Base-by-base conservation (phyloP, 169 alveolate genomes). In the Cyclospora cayetanensis region DNA sequence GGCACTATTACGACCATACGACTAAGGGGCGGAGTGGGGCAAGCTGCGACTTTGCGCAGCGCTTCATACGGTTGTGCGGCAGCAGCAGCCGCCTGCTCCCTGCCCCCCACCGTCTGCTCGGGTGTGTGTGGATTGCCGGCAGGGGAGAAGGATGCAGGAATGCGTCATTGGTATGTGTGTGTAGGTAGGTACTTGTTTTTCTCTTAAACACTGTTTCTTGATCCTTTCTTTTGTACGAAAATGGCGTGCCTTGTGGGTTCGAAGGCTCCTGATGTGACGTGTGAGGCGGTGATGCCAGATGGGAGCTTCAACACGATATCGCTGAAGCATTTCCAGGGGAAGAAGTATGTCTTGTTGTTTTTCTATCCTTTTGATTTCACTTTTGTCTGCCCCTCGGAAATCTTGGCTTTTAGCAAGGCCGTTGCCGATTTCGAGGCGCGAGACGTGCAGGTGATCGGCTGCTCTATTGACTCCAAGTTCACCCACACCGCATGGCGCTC, bases 341-440 rank as follows among this genome's bases (percentile, higher is more conserved):
- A 97, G 93, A 97, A 97, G 96, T 98, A 99, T 95, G 99, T 98
- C 3, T 97, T 98, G 52, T 96, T 99, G 39, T 99, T 98, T 98
- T 99, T 99, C 97, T 99, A 99, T 95, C 99, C 99, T 31, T 95
- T 99, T 90, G 99, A 99, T 94, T 99, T 99, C 95, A 99, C 99
- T 50, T 99, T 98, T 90, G 99, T 99, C 34, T 99, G 99, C 95
- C 99, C 99, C 39, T 98, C 99, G 43, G 99, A 99, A 95, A 99
- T 99, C 80, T 95, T 98, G 77, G 99, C 99, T 39, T 98, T 98
- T 96, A 95, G 97, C 94, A 98, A 97, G 65, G 97, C 98, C 27
- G 94, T 97, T 20, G 97, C 97, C 37, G 98, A 97, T 66, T 99
- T 99, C 96, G 98, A 97, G 93, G 97, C 96, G 93, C 93, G 91